A percentile compares a stretch with the other conserved stretches of the same genome.
These are phyloP conservation scores for Citrus sinensis DNA, from an alignment of 345 rosid genomes.

Conservation along the genomic window DNA sequence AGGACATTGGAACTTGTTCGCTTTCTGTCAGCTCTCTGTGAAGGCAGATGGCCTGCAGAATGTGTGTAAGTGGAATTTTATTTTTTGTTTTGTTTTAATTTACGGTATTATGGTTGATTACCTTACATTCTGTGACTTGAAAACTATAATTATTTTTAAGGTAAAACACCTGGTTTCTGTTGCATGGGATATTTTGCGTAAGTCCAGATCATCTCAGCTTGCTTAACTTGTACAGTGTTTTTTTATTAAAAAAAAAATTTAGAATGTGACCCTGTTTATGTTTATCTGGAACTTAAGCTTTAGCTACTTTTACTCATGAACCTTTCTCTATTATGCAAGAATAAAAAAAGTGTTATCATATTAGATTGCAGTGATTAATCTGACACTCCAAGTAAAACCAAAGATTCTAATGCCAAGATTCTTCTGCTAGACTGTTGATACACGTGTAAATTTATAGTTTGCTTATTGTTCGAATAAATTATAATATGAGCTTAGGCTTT, in stretches of 20 bases:
- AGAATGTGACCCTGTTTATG: too few species aligned
- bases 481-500: neutral
- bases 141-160: neutral
- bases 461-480: neutral
- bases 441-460: neutral
- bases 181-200: neutral
- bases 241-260: too few species aligned
- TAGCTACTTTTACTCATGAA: neutral
- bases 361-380: neutral
- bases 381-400: neutral
- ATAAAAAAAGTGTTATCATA: neutral
- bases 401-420: neutral
- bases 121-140: neutral
- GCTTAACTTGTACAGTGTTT: neutral
- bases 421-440: neutral
- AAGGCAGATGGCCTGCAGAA: conserved; percentile 97
- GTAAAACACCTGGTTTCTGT: neutral
- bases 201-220: neutral
- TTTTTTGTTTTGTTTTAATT: neutral
- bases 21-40: conserved; percentile 80
- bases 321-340: neutral
- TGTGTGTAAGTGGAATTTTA: conserved; percentile 71
- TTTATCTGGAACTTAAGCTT: neutral
- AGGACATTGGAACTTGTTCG: conserved; percentile 71
- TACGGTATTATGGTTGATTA: neutral